Conservation (phyloP, 2,329 filamentous ascomycete genomes). For the Scedosporium minutisporum region DNA sequence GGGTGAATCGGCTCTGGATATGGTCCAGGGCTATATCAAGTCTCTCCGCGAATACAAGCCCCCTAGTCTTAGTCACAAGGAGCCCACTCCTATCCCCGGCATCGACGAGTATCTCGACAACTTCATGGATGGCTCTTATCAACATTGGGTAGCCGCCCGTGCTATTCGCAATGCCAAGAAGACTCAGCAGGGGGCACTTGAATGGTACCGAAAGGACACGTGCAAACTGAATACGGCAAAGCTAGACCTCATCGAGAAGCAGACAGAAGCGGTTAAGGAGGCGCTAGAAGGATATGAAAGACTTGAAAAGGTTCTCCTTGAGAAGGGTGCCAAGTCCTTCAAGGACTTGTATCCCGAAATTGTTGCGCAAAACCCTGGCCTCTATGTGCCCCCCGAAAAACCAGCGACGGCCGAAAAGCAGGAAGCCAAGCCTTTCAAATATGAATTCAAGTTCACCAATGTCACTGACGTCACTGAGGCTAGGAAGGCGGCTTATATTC, state of each 20-base stretch:
- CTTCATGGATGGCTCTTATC: conserved; percentile 47
- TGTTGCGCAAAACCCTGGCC: conserved; percentile 13
- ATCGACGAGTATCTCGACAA: conserved; percentile 43
- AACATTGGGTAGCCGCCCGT: conserved; percentile 40
- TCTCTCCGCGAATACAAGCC: conserved; percentile 35
- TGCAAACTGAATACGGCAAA: background rate
- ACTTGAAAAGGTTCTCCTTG: conserved; percentile 44
- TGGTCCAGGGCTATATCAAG: conserved; percentile 44
- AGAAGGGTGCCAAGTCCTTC: conserved; percentile 57
- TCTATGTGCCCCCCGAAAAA: conserved; percentile 2
- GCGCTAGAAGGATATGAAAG: conserved; percentile 41
- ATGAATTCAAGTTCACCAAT: conserved; percentile 40
- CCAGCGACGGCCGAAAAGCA: conserved; percentile 8
- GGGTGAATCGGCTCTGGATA: conserved; percentile 48
- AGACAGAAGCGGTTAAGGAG: conserved; percentile 43
- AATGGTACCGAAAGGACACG: conserved; percentile 15
- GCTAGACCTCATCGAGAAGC: conserved; percentile 18
- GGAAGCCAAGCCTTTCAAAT: conserved; percentile 30
- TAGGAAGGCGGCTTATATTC: conserved; percentile 49
- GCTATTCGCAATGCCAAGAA: conserved; percentile 25
- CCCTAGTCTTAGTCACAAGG: conserved; percentile 13
- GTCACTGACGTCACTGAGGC: conserved; percentile 46
- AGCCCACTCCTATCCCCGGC: conserved; percentile 20
- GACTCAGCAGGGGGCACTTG: conserved; percentile 21
- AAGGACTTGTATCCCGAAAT: conserved; percentile 51